phyloP scores from a whole-genome alignment of 192 early-diverging fungal genomes.

The Geranomyces michiganensis region DNA sequence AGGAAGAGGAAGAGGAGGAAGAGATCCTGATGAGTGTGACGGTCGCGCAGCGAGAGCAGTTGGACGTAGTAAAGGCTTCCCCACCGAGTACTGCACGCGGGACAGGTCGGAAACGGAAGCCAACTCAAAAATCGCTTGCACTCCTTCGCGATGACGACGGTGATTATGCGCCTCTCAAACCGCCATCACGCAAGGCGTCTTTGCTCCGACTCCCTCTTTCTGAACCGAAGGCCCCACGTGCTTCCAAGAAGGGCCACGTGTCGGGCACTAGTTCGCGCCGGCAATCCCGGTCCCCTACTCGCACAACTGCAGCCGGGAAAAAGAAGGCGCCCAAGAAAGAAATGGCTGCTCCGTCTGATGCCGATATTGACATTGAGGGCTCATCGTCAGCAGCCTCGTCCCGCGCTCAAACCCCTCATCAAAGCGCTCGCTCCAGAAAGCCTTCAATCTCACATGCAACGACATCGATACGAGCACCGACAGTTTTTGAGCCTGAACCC shows the following conservation, averaged over 20 bases:
- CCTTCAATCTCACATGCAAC: neutral
- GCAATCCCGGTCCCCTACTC: neutral
- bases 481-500: neutral
- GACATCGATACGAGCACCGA: neutral
- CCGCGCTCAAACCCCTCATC: too few relatives aligned
- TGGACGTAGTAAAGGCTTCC: neutral
- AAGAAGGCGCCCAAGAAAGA: neutral
- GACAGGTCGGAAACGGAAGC: neutral
- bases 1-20: constrained; percentile 24
- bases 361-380: neutral
- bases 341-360: neutral
- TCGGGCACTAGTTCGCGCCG: neutral
- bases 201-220: neutral
- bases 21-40: constrained; percentile 16
- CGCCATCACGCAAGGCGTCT: neutral
- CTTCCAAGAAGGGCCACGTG: too few relatives aligned
- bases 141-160: neutral
- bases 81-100: neutral
- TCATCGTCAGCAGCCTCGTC: neutral
- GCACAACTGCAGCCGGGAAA: neutral
- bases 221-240: neutral
- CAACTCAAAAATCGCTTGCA: neutral
- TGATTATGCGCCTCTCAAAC: neutral
- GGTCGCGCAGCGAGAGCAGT: neutral
- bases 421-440: neutral